Evolutionary conservation across 2,329 filamentous ascomycete genomes (phyloP).

Genomic region (Pseudocercospora musae): DNA sequence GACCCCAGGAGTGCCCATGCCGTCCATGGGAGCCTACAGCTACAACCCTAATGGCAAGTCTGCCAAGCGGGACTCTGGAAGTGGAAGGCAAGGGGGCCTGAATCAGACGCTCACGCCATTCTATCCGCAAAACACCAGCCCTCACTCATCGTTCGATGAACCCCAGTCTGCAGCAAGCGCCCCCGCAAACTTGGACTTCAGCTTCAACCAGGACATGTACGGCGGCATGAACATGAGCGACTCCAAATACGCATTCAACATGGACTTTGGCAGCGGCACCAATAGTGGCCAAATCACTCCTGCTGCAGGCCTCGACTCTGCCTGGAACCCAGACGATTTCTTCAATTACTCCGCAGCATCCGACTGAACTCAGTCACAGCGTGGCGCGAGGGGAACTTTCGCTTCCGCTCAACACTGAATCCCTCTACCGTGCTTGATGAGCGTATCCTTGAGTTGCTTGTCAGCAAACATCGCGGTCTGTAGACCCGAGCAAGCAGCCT

Average conservation of each 20-base stretch:
- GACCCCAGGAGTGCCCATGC: conserved; percentile 14
- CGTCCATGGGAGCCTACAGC: conserved; percentile 20
- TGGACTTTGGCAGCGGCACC: conserved; percentile 11
- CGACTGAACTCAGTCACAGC: conserved; percentile 1
- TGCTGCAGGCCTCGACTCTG: conserved; percentile 6
- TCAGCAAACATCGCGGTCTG: neutral
- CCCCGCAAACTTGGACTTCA: conserved; percentile 16
- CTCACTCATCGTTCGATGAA: conserved; percentile 7
- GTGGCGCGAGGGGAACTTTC: neutral
- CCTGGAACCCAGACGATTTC: conserved; percentile 24
- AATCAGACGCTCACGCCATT: conserved; percentile 19
- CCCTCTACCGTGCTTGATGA: neutral
- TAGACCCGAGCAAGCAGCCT: neutral
- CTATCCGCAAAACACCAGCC: neutral
- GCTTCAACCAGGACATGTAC: conserved; percentile 15
- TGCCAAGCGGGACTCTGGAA: conserved; percentile 5
- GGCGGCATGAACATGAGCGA: conserved; percentile 2
- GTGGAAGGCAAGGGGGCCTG: conserved; percentile 10
- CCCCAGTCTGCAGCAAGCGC: conserved; percentile 18
- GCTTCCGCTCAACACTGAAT: neutral
- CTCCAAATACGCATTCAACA: conserved; percentile 13
- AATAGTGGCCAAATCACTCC: conserved; percentile 22
- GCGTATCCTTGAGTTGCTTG: neutral
- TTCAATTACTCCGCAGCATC: conserved; percentile 20
- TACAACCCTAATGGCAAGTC: conserved; percentile 31